These are phyloP conservation scores for Ceriops decandra DNA, from an alignment of 345 rosid genomes.

Conservation along the genomic window DNA sequence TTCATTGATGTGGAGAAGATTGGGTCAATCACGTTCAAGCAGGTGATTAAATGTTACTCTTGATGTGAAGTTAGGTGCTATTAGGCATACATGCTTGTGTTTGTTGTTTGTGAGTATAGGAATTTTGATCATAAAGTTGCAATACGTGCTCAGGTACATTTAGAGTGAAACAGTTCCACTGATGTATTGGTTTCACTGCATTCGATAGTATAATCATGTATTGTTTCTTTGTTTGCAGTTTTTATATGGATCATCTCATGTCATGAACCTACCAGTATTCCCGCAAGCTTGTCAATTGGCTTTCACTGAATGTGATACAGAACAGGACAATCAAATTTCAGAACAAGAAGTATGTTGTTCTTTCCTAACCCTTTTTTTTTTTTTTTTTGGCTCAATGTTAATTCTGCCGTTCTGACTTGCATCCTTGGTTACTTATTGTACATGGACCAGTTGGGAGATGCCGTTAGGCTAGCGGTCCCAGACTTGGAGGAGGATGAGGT, in stretches of 20 bases:
- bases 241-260: slow-evolving; percentile 73
- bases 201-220: background rate
- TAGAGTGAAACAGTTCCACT: background rate
- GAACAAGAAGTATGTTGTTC: slow-evolving; percentile 52
- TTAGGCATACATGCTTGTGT: background rate
- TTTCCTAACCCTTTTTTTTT: background rate
- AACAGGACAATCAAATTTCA: slow-evolving; percentile 44
- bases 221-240: slow-evolving; percentile 49
- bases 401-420: slow-evolving; percentile 14
- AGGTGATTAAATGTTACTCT: slow-evolving; percentile 43
- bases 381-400: background rate
- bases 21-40: slow-evolving; percentile 80
- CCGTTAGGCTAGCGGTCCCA: slow-evolving; percentile 47
- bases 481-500: slow-evolving; percentile 59
- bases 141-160: background rate
- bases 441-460: slow-evolving; percentile 54
- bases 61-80: background rate
- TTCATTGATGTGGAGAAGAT: slow-evolving; percentile 76
- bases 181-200: background rate
- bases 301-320: slow-evolving; percentile 51
- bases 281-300: slow-evolving; percentile 61
- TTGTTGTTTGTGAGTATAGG: background rate
- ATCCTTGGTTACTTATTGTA: slow-evolving; percentile 12
- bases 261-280: slow-evolving; percentile 62
- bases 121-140: no score